Base-by-base conservation (phyloP, 2,329 filamentous ascomycete species). In the Sporothrix phasma region DNA sequence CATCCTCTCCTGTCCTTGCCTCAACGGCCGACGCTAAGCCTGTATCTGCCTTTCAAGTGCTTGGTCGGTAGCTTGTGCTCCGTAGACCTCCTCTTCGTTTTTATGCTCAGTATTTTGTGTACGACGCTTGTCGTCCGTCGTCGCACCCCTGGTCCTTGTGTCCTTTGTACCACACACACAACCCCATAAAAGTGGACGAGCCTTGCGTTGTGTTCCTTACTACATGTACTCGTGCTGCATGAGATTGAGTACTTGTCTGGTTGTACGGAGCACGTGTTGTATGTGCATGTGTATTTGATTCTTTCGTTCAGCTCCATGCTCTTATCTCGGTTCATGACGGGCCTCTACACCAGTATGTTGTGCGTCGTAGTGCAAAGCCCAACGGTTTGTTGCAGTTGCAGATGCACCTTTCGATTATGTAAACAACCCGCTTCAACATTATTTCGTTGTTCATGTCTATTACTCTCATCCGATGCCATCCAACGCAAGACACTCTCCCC, bases 161-260 rank as follows among this genome's bases (percentile, higher is more conserved):
- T 59, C 37, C 22, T 24, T 59, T 22, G 54, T 59, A 13, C 34
- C 24, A 39, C 22, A 24, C 19, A 29, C 8, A 29, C 15, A 15
- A 8, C 2, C 37, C 37, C 4, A n/a, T 43, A 11, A n/a, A 39
- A n/a, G 45, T 47, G 22, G 22, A 22, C 29, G 54, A 29, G 54
- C 54, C 54, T 22, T 43, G 13, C 37, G 45, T 26, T 37, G 37
- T 59, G 34, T n/a, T 59, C 37, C 37, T 59, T 59, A 59, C 54
- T n/a, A n/a, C n/a, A n/a, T n/a, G n/a, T 61, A 29, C 47, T 53
- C 29, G 47, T 53, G 47, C 47, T 53, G 47, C 47, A 53, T 34
- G 26, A 53, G n/a, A 24, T n/a, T 15, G 51, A 24, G 51, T 11
- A 39, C n/a, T 17, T 19, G 41, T 43, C 5, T 22, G 10, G 10